Conservation (phyloP, 257 asterid species). For the Voacanga thouarsii region DNA sequence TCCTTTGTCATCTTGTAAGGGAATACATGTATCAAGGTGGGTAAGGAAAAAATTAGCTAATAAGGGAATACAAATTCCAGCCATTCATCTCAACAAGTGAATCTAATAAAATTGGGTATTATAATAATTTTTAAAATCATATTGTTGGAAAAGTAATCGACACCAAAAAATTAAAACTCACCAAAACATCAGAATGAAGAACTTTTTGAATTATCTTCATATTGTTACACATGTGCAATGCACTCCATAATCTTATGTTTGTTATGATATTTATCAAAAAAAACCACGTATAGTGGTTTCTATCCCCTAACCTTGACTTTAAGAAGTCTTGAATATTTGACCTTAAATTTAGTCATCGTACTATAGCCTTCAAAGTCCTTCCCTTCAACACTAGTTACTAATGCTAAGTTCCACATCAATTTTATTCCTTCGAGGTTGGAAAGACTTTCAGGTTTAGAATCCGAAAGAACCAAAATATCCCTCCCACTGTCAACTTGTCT, state of each 20-base stretch:
- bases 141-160: too few species aligned
- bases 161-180: not conserved
- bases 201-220: not conserved
- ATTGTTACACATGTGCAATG: not conserved
- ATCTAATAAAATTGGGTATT: too few species aligned
- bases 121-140: too few species aligned
- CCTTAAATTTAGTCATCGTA: slow-evolving; percentile 9
- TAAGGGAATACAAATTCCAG: too few species aligned
- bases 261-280: not conserved
- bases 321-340: slow-evolving; percentile 32
- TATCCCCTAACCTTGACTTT: not conserved
- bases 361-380: slow-evolving; percentile 19
- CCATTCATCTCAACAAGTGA: too few species aligned
- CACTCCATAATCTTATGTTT: not conserved
- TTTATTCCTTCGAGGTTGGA: slow-evolving; percentile 35
- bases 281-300: not conserved
- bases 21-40: too few species aligned
- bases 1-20: not conserved
- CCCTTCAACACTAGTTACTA: slow-evolving; percentile 22
- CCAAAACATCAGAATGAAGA: not conserved
- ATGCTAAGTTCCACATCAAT: slow-evolving; percentile 30
- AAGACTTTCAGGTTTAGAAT: not conserved
- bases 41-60: too few species aligned
- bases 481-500: not conserved
- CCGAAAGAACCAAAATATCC: not conserved